Evolutionary conservation across 2,329 filamentous ascomycete genomes (phyloP), one percentile per base, ranked within the genome.

Genomic region (Parasarocladium wereldwijsianum): DNA sequence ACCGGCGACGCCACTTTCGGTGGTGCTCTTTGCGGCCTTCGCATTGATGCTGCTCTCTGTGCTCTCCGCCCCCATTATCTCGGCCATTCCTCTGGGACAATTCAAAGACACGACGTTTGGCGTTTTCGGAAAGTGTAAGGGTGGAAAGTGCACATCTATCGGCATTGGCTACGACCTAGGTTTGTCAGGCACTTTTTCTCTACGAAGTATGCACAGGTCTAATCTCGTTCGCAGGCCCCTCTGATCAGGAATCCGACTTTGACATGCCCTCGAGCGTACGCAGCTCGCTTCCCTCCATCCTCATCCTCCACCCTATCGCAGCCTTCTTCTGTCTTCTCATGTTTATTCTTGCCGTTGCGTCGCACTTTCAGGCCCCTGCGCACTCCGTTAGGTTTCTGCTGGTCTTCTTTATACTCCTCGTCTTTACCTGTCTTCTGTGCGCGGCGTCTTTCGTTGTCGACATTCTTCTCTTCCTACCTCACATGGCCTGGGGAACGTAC

Each of bases 401-500:
- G 19, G 69, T 72, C 17, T 62, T 96, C 19, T 76, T 94, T 40
- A 86, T 96, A 38, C 68, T 96, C 41, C 77, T 80, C 34, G 74
- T 96, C 37, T 68, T 93, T 29, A 85, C 85, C 7, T 74, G 96
- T 26, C 59, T 96, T 17, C 68, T 90, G 39, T 77, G 82, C 26
- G 65, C 94, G 2, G 65, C 93, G 33, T 81, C 86, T 15, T 96
- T 96, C 56, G 62, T 98, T 16, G 76, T 96, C 44, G 90, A 98
- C 53, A 82, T 96, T 16, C 62, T 98, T 19, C 65, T 98, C 14
- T 98, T 98, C 49, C 81, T 94, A 11, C 90, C 90, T 27, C 86
- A 96, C 53, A 60, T 94, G 58, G 72, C 76, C 47, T 96, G 86
- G 84, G 90, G 86, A 38, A 85, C 86, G 35, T 98, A 87, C 65